These are phyloP conservation scores for Clavaria fumosa DNA, from an alignment of 768 basidiomycete genomes.

Conservation along the genomic window DNA sequence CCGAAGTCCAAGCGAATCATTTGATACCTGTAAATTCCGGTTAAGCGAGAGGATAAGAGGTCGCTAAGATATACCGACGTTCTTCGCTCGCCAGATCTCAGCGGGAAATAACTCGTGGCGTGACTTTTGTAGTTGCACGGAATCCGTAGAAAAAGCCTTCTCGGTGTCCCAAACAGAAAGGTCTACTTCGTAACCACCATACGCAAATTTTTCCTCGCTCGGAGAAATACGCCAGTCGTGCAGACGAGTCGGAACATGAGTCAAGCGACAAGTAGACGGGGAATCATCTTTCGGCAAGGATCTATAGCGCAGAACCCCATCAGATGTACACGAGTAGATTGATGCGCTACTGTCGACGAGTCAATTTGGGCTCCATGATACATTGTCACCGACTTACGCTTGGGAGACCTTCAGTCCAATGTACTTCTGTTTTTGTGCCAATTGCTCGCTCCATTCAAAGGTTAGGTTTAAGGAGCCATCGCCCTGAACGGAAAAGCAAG, in stretches of 20 bases:
- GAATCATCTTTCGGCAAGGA: constrained; percentile 16
- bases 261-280: constrained; percentile 15
- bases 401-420: constrained; percentile 41
- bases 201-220: constrained; percentile 44
- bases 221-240: constrained; percentile 46
- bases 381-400: constrained; percentile 25
- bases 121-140: constrained; percentile 22
- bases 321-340: constrained; percentile 58
- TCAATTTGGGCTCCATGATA: neutral
- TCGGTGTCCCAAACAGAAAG: constrained; percentile 70
- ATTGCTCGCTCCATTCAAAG: constrained; percentile 51
- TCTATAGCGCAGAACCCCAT: constrained; percentile 51
- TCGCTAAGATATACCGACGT: constrained; percentile 28
- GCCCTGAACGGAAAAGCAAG: constrained; percentile 27
- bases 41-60: neutral
- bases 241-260: constrained; percentile 53
- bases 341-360: constrained; percentile 1
- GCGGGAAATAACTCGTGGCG: constrained; percentile 43
- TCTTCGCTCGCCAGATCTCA: constrained; percentile 77
- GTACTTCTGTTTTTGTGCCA: constrained; percentile 36
- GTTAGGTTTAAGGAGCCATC: constrained; percentile 26
- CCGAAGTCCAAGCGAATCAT: constrained; percentile 59
- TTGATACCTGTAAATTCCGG: constrained; percentile 33
- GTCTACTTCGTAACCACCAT: constrained; percentile 80
- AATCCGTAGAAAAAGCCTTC: constrained; percentile 22